Evolutionary conservation across 2,329 filamentous ascomycete species (phyloP), one percentile per base, ranked within the genome.

Genomic region (Metarhizium rileyi): DNA sequence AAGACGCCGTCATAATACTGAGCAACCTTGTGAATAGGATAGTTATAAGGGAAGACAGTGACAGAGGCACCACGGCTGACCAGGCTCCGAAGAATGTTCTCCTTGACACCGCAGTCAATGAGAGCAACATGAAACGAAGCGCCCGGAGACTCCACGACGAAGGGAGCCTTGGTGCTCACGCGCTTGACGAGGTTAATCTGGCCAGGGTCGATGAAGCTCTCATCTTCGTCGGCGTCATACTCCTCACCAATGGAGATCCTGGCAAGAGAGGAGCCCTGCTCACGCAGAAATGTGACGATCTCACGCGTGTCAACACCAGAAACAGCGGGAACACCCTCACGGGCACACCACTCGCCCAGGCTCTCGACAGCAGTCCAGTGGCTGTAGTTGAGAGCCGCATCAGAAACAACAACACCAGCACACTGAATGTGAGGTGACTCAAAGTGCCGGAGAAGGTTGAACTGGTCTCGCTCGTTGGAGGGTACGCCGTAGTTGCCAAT

Each of bases 401-500:
- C 93, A 61, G 91, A 89, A 48, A 98, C 93, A 44, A 98, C 91
- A 47, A 98, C 86, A 69, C 90, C 93, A 54, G 87, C 87, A 52
- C 91, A 94, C 75, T 98, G 93, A 57, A 98, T 90, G 71, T 97
- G 89, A 48, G 93, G 93, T 26, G 90, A 96, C 73, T 98, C 93
- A 63, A 98, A 98, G 77, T 97, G 95, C 74, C 93, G 93, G 66
- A 97, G 78, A 52, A 98, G 81, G 61, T 93, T 93, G 69, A 83
- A 87, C 69, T 90, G 75, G 69, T 98, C 93, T 56, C 89, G 85
- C 62, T 83, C 79, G 56, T 77, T 82, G 28, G 90, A 94, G 16
- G 93, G 93, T 18, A 98, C 91, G 61, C 93, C 93, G 67, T 98
- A 98, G 79, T 98, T 98, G 65, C 93, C 93, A 63, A 98, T 96